Evolutionary conservation across 768 basidiomycete species (phyloP).

Genomic region (Amanita fuliginea): DNA sequence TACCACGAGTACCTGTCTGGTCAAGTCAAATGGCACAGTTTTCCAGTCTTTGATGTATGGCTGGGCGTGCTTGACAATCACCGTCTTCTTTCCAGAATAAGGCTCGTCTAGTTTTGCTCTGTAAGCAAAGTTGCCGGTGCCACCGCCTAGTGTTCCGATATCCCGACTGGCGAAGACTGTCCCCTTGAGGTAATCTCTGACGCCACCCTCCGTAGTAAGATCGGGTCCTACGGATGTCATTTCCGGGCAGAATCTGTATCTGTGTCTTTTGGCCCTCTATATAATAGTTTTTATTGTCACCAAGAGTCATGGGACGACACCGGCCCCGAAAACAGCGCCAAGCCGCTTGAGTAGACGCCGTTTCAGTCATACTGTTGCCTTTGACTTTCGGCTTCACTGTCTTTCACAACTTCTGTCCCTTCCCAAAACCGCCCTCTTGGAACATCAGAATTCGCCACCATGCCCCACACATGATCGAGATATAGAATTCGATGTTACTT

Average conservation of each 20-base stretch:
- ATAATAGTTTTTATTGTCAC: background rate
- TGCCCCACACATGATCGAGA: too few relatives aligned
- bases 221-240: constrained; percentile 8
- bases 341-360: too few relatives aligned
- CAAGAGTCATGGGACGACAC: background rate
- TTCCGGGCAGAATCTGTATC: background rate
- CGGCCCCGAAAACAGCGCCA: background rate
- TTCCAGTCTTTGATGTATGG: constrained; percentile 24
- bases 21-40: constrained; percentile 18
- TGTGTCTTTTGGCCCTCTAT: background rate
- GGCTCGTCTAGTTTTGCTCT: constrained; percentile 33
- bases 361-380: too few relatives aligned
- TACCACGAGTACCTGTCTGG: constrained; percentile 38
- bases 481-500: too few relatives aligned
- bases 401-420: too few relatives aligned
- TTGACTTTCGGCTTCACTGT: too few relatives aligned
- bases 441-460: too few relatives aligned
- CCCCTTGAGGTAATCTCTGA: constrained; percentile 31
- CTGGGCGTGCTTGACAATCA: constrained; percentile 50
- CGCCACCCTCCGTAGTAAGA: constrained; percentile 22
- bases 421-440: too few relatives aligned
- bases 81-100: constrained; percentile 30
- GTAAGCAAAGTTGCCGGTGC: constrained; percentile 45
- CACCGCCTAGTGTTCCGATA: constrained; percentile 36
- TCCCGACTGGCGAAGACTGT: constrained; percentile 35